A percentile compares a stretch with the other conserved stretches of the same genome.
Conservation (phyloP, 129 eudicot genomes). For the Chrysanthemum makinoi region DNA sequence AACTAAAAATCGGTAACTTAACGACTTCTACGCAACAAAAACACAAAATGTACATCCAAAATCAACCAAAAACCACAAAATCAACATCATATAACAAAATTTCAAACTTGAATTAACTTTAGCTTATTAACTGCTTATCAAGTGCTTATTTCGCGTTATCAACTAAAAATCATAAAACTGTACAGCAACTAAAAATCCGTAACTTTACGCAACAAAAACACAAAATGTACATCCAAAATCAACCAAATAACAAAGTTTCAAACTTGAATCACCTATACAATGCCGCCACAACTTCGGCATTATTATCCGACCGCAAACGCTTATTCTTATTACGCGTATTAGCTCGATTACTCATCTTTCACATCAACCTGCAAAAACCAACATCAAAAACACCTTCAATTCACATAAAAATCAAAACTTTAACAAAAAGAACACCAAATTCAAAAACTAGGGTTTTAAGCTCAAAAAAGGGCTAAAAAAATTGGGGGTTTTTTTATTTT, state of each 20-base stretch:
- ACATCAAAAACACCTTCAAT: background rate
- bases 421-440: background rate
- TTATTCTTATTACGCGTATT: slow-evolving; percentile 78
- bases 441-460: slow-evolving; percentile 11
- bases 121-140: slow-evolving; percentile 11
- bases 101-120: slow-evolving; percentile 25
- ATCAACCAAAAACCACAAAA: too few relatives aligned
- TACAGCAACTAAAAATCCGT: too few relatives aligned
- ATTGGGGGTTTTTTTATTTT: slow-evolving; percentile 22
- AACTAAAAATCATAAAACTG: too few relatives aligned
- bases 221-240: slow-evolving; percentile 17
- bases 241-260: background rate
- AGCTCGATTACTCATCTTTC: slow-evolving; percentile 61
- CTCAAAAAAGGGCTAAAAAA: slow-evolving; percentile 1
- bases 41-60: slow-evolving; percentile 18
- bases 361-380: slow-evolving; percentile 31
- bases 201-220: slow-evolving; percentile 3
- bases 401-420: background rate
- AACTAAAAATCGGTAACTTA: too few relatives aligned
- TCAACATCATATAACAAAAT: slow-evolving; percentile 7
- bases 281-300: slow-evolving; percentile 54
- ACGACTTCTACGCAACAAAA: slow-evolving; percentile 6
- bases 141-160: too few relatives aligned
- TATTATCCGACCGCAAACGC: slow-evolving; percentile 69
- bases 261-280: slow-evolving; percentile 54